These are phyloP conservation scores for Trichoderma oligosporum DNA, from an alignment of 2,329 filamentous ascomycete genomes.

Conservation along the genomic window DNA sequence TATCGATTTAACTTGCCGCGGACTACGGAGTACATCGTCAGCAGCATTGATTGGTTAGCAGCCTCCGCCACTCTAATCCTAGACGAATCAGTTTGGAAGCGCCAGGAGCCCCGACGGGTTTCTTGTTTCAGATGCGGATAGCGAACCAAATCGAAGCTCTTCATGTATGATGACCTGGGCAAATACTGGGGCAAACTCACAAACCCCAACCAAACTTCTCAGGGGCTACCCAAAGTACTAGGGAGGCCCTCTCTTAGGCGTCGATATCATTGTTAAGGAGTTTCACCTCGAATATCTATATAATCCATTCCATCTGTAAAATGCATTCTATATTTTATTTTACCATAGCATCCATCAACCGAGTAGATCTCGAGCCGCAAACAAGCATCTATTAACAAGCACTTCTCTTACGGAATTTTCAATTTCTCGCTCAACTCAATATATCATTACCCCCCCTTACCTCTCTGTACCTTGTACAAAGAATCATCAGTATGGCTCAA, in stretches of 20 bases:
- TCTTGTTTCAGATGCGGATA: slow-evolving; percentile 14
- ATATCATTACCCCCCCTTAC: background rate
- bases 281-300: background rate
- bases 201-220: background rate
- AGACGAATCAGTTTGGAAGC: slow-evolving; percentile 7
- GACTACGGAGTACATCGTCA: background rate
- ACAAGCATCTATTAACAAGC: background rate
- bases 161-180: slow-evolving; percentile 9
- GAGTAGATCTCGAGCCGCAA: background rate
- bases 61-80: background rate
- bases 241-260: background rate
- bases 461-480: background rate
- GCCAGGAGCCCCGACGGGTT: slow-evolving; percentile 12
- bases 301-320: background rate
- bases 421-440: background rate
- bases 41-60: slow-evolving; percentile 11
- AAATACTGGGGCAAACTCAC: slow-evolving; percentile 11
- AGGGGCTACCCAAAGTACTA: background rate
- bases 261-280: background rate
- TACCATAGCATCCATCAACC: background rate
- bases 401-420: background rate
- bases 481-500: slow-evolving; percentile 7
- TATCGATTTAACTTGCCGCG: background rate
- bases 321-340: background rate
- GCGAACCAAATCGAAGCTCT: slow-evolving; percentile 16